phyloP scores from a whole-genome alignment of 208 protist genomes.

The Wallacemonas sp. region DNA sequence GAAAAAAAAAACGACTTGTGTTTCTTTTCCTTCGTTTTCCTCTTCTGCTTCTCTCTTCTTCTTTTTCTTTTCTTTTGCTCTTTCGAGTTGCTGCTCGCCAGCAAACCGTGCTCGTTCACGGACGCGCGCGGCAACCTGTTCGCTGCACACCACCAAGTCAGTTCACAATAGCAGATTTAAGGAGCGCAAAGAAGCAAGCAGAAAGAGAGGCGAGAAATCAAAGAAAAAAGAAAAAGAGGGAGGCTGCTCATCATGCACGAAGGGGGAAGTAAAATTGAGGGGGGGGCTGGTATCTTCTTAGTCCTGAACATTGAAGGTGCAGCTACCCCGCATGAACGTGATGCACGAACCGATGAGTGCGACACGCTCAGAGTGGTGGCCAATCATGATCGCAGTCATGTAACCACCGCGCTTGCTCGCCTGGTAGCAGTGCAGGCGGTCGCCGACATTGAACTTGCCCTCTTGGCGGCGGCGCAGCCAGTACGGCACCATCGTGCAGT shows the following conservation, averaged over 20 bases:
- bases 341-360: constrained; percentile 54
- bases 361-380: constrained; percentile 58
- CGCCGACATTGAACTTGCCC: constrained; percentile 45
- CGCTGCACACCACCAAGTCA: no score
- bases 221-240: constrained; percentile 12
- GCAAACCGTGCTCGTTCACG: no score
- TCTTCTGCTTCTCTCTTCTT: no score
- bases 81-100: no score
- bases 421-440: constrained; percentile 59
- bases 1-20: no score
- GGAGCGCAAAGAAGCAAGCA: neutral
- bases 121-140: no score
- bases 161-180: no score
- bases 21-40: no score
- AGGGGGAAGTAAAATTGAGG: constrained; percentile 1
- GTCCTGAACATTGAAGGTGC: constrained; percentile 58
- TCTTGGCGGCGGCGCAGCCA: constrained; percentile 50
- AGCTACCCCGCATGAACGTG: constrained; percentile 63
- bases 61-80: no score
- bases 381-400: constrained; percentile 58
- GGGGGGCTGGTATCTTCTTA: constrained; percentile 17
- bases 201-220: constrained; percentile 10
- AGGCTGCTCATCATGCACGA: neutral
- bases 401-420: constrained; percentile 53
- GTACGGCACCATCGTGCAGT: constrained; percentile 48